These are phyloP conservation scores for Fusarium sp. DNA, from an alignment of 2,329 filamentous ascomycete genomes.

Conservation along the genomic window DNA sequence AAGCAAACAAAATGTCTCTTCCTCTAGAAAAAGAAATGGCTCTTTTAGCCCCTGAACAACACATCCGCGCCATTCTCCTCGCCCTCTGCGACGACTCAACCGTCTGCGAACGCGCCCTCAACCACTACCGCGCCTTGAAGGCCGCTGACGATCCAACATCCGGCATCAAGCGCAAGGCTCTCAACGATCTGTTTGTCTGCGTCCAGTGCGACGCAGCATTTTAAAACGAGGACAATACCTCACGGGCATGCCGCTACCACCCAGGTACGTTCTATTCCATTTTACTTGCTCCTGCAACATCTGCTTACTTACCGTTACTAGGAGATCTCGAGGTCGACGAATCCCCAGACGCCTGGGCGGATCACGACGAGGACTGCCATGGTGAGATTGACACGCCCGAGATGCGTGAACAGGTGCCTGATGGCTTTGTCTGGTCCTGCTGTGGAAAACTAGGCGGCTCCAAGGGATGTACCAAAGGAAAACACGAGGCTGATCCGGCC, in stretches of 20 bases:
- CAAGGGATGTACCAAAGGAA: conserved; percentile 13
- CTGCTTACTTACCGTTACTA: background rate
- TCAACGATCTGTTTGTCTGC: conserved; percentile 27
- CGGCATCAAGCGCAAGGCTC: conserved; percentile 33
- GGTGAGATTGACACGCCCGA: conserved; percentile 15
- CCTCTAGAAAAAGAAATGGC: conserved; percentile 8
- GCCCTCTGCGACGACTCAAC: conserved; percentile 23
- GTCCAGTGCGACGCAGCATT: conserved; percentile 29
- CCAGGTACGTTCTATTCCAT: conserved; percentile 19
- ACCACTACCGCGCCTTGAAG: conserved; percentile 18
- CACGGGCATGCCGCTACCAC: conserved; percentile 15
- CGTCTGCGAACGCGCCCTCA: conserved; percentile 7
- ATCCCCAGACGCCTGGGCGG: conserved; percentile 9
- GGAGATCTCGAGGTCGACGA: conserved; percentile 15
- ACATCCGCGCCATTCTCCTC: conserved; percentile 34
- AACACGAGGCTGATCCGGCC: conserved; percentile 11
- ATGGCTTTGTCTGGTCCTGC: conserved; percentile 18
- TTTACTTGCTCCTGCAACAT: background rate
- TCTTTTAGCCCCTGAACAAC: conserved; percentile 25
- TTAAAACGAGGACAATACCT: conserved; percentile 19
- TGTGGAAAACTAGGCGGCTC: conserved; percentile 6
- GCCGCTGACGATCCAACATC: background rate
- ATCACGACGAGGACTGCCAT: conserved; percentile 20
- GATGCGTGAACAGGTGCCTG: conserved; percentile 18
- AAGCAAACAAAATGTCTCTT: conserved; percentile 11